Evolutionary conservation across 1,284 basidiomycete genomes (phyloP).

Genomic region (Mycena sp.): DNA sequence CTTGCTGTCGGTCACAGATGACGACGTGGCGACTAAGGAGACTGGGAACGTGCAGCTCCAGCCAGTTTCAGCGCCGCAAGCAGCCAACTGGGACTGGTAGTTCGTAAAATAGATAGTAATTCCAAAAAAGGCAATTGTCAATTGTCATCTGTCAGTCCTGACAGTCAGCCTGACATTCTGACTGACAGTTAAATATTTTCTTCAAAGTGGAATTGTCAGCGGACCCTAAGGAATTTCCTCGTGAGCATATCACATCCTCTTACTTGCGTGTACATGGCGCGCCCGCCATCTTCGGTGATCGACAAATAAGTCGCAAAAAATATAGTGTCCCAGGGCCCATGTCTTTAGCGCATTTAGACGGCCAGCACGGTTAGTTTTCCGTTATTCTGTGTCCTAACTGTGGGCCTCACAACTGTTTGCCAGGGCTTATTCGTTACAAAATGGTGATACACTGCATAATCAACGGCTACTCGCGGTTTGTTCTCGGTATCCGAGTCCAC

Average conservation of each 20-base stretch:
- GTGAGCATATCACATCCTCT: not conserved
- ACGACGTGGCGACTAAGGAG: too few relatives aligned
- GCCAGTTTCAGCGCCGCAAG: too few relatives aligned
- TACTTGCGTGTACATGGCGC: constrained; percentile 12
- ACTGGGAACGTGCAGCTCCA: too few relatives aligned
- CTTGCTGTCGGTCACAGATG: too few relatives aligned
- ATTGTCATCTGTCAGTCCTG: too few relatives aligned
- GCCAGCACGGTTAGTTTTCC: constrained; percentile 40
- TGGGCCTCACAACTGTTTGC: not conserved
- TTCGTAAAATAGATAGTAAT: too few relatives aligned
- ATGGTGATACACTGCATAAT: constrained; percentile 46
- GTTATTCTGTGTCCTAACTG: not conserved
- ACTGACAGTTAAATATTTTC: too few relatives aligned
- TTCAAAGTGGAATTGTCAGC: too few relatives aligned
- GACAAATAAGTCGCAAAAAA: constrained; percentile 32
- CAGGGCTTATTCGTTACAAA: constrained; percentile 43
- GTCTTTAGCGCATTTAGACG: constrained; percentile 45
- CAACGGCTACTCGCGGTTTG: constrained; percentile 40
- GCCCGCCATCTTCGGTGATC: constrained; percentile 33
- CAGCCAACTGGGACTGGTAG: too few relatives aligned
- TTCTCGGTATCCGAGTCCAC: constrained; percentile 35
- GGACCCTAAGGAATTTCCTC: too few relatives aligned
- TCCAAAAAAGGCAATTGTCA: too few relatives aligned
- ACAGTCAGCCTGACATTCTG: too few relatives aligned
- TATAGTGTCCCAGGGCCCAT: constrained; percentile 48